Evolutionary conservation across 2,329 filamentous ascomycete genomes (phyloP).

Genomic region (Sclerotiophoma versabilis): DNA sequence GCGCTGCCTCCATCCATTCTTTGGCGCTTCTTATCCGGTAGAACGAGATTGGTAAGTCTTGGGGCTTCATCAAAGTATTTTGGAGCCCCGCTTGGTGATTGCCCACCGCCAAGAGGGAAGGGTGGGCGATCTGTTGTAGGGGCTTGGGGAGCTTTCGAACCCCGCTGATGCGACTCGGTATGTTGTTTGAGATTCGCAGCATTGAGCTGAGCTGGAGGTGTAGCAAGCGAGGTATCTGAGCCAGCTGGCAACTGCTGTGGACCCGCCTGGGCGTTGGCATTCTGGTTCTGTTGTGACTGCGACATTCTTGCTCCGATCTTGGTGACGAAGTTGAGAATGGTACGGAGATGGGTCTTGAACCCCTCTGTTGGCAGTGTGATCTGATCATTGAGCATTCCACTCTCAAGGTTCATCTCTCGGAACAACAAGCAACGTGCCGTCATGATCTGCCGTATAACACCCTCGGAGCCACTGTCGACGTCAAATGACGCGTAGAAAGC

Average conservation of each 20-base stretch:
- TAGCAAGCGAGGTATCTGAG: conserved; percentile 12
- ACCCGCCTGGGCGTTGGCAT: conserved; percentile 20
- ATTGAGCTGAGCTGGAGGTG: conserved; percentile 42
- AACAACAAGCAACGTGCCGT: conserved; percentile 33
- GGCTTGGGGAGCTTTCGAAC: conserved; percentile 57
- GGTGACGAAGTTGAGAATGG: conserved; percentile 37
- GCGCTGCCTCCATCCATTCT: conserved; percentile 55
- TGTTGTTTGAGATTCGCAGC: conserved; percentile 46
- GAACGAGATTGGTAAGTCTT: conserved; percentile 63
- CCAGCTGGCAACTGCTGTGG: conserved; percentile 24
- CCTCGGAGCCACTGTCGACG: conserved; percentile 30
- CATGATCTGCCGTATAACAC: conserved; percentile 37
- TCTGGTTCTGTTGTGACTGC: conserved; percentile 30
- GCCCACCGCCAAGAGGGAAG: conserved; percentile 58
- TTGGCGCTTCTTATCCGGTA: conserved; percentile 64
- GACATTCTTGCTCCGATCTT: conserved; percentile 38
- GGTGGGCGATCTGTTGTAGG: conserved; percentile 61
- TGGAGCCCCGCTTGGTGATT: conserved; percentile 64
- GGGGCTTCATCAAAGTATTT: conserved; percentile 60
- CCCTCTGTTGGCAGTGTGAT: conserved; percentile 39
- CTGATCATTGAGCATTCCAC: conserved; percentile 38
- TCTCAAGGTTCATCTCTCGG: conserved; percentile 38
- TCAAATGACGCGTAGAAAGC: conserved; percentile 41
- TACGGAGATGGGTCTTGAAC: conserved; percentile 33
- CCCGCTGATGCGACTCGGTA: conserved; percentile 57